Evolutionary conservation across 2,329 filamentous ascomycete species (phyloP).

Genomic region (Sporothrix inflata): DNA sequence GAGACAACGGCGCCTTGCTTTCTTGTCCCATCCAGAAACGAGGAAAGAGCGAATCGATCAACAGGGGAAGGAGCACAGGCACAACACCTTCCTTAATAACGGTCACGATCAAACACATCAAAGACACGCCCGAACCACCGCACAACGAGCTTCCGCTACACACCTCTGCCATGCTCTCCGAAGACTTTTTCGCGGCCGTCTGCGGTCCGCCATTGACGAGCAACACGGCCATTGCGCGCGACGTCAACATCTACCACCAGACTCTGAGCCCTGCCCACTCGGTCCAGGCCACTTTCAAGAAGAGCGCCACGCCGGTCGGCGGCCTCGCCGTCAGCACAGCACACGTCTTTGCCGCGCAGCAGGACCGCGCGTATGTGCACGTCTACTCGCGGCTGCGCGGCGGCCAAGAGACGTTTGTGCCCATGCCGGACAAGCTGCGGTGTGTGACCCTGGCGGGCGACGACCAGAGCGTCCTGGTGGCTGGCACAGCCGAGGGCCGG

Average conservation of each 20-base stretch:
- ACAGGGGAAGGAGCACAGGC: background rate
- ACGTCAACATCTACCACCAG: slow-evolving; percentile 86
- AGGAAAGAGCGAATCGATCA: slow-evolving; percentile 1
- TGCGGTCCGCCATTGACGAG: slow-evolving; percentile 61
- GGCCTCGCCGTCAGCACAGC: slow-evolving; percentile 77
- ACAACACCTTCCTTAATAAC: background rate
- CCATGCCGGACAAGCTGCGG: slow-evolving; percentile 84
- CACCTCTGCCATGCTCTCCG: slow-evolving; percentile 55
- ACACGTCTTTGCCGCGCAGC: slow-evolving; percentile 89
- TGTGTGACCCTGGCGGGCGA: slow-evolving; percentile 74
- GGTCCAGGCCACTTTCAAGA: slow-evolving; percentile 84
- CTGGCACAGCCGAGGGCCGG: slow-evolving; percentile 84
- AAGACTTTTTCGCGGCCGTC: slow-evolving; percentile 63
- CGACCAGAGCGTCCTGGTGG: slow-evolving; percentile 59
- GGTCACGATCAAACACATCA: background rate
- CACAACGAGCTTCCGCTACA: background rate
- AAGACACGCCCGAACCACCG: background rate
- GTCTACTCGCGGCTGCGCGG: slow-evolving; percentile 84
- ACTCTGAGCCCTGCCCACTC: slow-evolving; percentile 76
- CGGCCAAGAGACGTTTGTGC: slow-evolving; percentile 84
- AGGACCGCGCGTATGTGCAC: slow-evolving; percentile 88
- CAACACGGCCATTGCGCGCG: slow-evolving; percentile 62
- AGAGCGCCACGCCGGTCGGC: slow-evolving; percentile 79
- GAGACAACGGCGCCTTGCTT: background rate
- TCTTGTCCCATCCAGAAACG: background rate